Percentiles rank a stretch among this genome's conserved stretches.
Evolutionary conservation across 495 filamentous ascomycete species (phyloP).

Genomic region (Penicillium dipodomyicola): DNA sequence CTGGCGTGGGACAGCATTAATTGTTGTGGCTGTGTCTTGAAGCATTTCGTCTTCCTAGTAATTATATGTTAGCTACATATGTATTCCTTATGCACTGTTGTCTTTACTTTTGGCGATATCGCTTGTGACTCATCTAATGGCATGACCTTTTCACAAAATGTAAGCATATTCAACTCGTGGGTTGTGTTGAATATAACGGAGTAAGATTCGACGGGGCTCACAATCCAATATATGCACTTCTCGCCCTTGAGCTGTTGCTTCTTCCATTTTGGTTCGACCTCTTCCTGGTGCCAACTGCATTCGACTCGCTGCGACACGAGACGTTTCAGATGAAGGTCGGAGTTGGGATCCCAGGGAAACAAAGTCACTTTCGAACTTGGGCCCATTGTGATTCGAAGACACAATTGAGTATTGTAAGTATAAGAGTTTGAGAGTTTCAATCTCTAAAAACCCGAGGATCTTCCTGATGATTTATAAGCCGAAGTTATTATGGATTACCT

Average conservation of each 20-base stretch:
- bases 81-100: not conserved
- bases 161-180: not conserved
- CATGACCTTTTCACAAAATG: slow-evolving; percentile 7
- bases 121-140: slow-evolving; percentile 11
- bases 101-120: not conserved
- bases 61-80: not conserved
- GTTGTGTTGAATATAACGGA: not conserved
- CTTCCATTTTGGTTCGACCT: slow-evolving; percentile 22
- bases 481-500: not conserved
- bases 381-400: slow-evolving; percentile 27
- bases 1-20: slow-evolving; percentile 20
- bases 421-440: not conserved
- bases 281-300: slow-evolving; percentile 26
- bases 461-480: not conserved
- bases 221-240: slow-evolving; percentile 35
- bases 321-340: slow-evolving; percentile 13
- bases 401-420: not conserved
- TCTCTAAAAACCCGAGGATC: not conserved
- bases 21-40: slow-evolving; percentile 23
- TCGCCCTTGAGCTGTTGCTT: slow-evolving; percentile 18
- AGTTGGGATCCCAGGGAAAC: slow-evolving; percentile 26
- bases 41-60: slow-evolving; percentile 12
- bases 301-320: slow-evolving; percentile 24
- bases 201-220: slow-evolving; percentile 6
- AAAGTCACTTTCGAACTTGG: slow-evolving; percentile 12